Conservation (phyloP, 1,284 basidiomycete genomes). For the Puccinia hordei region DNA sequence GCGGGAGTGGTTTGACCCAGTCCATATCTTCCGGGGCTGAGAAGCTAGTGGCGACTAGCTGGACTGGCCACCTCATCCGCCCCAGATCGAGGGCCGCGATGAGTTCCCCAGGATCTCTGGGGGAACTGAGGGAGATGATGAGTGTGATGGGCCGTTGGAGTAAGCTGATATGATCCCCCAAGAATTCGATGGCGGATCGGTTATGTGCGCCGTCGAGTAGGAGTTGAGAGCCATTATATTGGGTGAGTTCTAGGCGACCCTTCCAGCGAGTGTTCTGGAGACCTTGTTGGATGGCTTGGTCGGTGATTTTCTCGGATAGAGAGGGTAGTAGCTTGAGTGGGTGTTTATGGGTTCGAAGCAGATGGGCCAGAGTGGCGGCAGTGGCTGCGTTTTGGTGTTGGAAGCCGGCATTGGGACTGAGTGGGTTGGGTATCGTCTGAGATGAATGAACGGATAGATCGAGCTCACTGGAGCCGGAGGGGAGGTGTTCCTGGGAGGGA, state of each 20-base stretch:
- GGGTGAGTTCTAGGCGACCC: slow-evolving; percentile 76
- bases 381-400: slow-evolving; percentile 78
- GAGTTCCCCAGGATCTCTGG: slow-evolving; percentile 16
- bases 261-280: slow-evolving; percentile 71
- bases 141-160: slow-evolving; percentile 23
- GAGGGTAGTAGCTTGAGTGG: slow-evolving; percentile 53
- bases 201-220: slow-evolving; percentile 97
- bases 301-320: slow-evolving; percentile 60
- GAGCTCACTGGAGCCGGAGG: slow-evolving; percentile 25
- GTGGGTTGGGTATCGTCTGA: slow-evolving; percentile 54
- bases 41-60: neutral
- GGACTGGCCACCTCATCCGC: neutral
- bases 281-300: slow-evolving; percentile 65
- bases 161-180: slow-evolving; percentile 61
- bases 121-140: slow-evolving; percentile 21
- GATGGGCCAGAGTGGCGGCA: slow-evolving; percentile 69
- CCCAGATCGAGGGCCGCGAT: slow-evolving; percentile 13
- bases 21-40: slow-evolving; percentile 9
- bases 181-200: slow-evolving; percentile 72
- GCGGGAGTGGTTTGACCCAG: slow-evolving; percentile 32
- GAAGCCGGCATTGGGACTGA: slow-evolving; percentile 75
- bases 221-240: slow-evolving; percentile 61
- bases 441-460: slow-evolving; percentile 61
- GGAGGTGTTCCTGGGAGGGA: neutral
- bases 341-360: slow-evolving; percentile 65